Percentiles rank a stretch among this genome's conserved stretches.
These are phyloP conservation scores for Sporothrix dimorphospora DNA, from an alignment of 2,329 filamentous ascomycete species.

Conservation along the genomic window DNA sequence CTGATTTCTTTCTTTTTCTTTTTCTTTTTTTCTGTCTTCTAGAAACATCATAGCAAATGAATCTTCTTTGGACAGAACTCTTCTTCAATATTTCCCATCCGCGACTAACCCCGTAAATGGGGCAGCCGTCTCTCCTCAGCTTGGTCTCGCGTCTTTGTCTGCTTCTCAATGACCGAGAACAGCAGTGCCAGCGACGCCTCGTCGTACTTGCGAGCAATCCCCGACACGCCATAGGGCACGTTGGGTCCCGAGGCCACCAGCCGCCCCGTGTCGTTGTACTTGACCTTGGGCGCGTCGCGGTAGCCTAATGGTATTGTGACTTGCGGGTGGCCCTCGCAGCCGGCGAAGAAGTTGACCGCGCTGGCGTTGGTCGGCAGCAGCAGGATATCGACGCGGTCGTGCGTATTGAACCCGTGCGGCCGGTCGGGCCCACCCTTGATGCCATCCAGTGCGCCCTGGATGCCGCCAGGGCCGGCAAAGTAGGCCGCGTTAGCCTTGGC, in stretches of 20 bases:
- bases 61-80: not conserved
- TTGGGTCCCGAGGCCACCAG: constrained; percentile 58
- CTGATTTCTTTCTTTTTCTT: not conserved
- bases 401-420: constrained; percentile 49
- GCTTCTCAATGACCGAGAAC: constrained; percentile 71
- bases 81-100: not conserved
- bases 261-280: constrained; percentile 48
- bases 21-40: not conserved
- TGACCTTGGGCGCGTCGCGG: constrained; percentile 55
- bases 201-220: constrained; percentile 63
- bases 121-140: constrained; percentile 36
- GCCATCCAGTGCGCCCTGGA: constrained; percentile 51
- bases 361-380: constrained; percentile 58
- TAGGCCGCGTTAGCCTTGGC: constrained; percentile 25
- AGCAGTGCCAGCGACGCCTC: constrained; percentile 66
- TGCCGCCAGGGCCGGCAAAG: constrained; percentile 60
- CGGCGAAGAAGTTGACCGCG: constrained; percentile 59
- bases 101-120: constrained; percentile 15
- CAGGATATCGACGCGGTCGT: constrained; percentile 58
- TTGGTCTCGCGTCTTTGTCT: constrained; percentile 44
- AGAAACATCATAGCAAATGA: constrained; percentile 14
- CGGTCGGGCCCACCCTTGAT: constrained; percentile 38
- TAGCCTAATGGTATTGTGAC: constrained; percentile 66
- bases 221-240: constrained; percentile 55
- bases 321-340: constrained; percentile 61